Evolutionary conservation across 164 flowering plant species (phyloP).

Genomic region (Houttuynia cordata): DNA sequence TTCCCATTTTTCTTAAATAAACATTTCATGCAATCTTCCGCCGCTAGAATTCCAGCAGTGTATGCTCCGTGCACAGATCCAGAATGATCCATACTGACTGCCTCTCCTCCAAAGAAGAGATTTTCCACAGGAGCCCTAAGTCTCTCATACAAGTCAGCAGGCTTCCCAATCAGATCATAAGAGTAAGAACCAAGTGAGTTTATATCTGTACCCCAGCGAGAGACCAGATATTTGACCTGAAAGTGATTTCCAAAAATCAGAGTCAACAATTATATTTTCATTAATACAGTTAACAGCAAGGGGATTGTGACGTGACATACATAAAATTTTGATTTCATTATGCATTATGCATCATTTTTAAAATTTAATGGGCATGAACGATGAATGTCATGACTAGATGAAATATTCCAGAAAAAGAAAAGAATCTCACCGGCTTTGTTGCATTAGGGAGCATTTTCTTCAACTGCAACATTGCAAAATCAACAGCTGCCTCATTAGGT

Average conservation of each 20-base stretch:
- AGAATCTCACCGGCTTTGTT: conserved; percentile 47
- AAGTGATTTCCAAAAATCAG: not conserved
- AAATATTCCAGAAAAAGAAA: not conserved
- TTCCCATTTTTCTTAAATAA: conserved; percentile 30
- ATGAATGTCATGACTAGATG: not conserved
- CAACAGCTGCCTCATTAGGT: conserved; percentile 88
- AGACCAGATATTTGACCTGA: conserved; percentile 87
- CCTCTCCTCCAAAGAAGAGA: conserved; percentile 87
- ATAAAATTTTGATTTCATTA: not conserved
- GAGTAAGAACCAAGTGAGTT: conserved; percentile 82
- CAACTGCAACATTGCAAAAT: conserved; percentile 69
- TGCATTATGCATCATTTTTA: too few species aligned
- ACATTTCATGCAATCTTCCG: conserved; percentile 46
- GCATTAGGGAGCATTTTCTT: conserved; percentile 85
- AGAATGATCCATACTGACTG: conserved; percentile 71
- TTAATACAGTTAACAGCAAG: too few species aligned
- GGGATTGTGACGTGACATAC: not conserved
- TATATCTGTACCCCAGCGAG: conserved; percentile 79
- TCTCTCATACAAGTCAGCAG: conserved; percentile 58
- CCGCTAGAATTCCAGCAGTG: conserved; percentile 57
- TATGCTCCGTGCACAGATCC: conserved; percentile 95
- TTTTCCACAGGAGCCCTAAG: conserved; percentile 60
- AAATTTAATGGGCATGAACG: not conserved
- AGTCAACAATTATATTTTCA: not conserved
- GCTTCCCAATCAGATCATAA: conserved; percentile 66